Conservation (phyloP, 1,284 basidiomycete genomes). For the Irpex sp. region DNA sequence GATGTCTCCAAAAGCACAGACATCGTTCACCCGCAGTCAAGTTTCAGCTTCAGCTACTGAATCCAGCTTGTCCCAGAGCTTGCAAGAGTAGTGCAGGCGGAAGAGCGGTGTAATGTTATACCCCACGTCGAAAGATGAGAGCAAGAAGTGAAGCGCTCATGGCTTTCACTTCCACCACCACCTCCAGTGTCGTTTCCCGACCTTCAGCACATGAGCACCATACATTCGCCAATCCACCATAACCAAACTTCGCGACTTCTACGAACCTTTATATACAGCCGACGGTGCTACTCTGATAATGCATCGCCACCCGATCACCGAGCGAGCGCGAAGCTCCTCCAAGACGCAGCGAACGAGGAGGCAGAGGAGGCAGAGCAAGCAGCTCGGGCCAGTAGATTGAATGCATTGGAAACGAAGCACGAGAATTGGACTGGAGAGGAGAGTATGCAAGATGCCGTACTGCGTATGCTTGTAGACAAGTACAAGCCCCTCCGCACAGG, state of each 20-base stretch:
- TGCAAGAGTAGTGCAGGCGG: neutral
- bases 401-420: slow-evolving; percentile 37
- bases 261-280: neutral
- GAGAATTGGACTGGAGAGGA: slow-evolving; percentile 80
- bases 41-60: neutral
- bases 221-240: neutral
- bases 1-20: slow-evolving; percentile 96
- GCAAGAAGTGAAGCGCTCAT: slow-evolving; percentile 4
- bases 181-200: neutral
- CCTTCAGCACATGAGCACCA: neutral
- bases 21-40: slow-evolving; percentile 46
- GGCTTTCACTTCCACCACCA: slow-evolving; percentile 4
- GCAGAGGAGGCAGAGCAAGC: slow-evolving; percentile 27
- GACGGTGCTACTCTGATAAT: slow-evolving; percentile 18
- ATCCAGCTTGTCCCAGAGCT: neutral
- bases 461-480: slow-evolving; percentile 85
- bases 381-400: slow-evolving; percentile 26
- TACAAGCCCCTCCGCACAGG: slow-evolving; percentile 74
- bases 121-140: neutral
- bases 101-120: neutral
- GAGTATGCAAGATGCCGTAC: slow-evolving; percentile 64
- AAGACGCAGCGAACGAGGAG: slow-evolving; percentile 63
- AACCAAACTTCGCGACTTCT: neutral
- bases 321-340: slow-evolving; percentile 68
- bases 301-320: slow-evolving; percentile 23